Evolutionary conservation across 805 yeast genomes (phyloP).

Genomic region (Groenewaldozyma salmanticensis): DNA sequence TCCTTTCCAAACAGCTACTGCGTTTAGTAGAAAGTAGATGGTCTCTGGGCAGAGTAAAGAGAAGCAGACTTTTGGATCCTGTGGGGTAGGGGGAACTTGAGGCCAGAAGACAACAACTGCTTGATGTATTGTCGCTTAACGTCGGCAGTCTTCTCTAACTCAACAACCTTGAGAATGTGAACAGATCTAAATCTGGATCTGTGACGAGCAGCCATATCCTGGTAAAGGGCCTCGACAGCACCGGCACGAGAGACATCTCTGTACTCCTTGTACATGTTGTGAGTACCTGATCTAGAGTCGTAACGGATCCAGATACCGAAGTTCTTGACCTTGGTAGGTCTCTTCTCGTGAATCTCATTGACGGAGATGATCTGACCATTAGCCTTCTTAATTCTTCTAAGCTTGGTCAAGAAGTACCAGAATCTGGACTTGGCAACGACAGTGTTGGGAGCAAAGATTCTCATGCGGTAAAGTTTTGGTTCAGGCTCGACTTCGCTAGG

Average conservation of each 20-base stretch:
- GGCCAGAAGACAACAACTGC: slow-evolving; percentile 91
- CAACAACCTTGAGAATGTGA: slow-evolving; percentile 99
- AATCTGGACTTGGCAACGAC: slow-evolving; percentile 99
- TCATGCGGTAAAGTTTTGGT: slow-evolving; percentile 99
- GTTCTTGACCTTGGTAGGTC: slow-evolving; percentile 99
- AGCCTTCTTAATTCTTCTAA: slow-evolving; percentile 99
- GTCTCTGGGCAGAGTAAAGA: slow-evolving; percentile 86
- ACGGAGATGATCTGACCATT: slow-evolving; percentile 98
- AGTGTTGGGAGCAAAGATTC: slow-evolving; percentile 97
- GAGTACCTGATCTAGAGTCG: slow-evolving; percentile 99
- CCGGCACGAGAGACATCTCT: slow-evolving; percentile 98
- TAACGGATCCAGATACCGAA: slow-evolving; percentile 99
- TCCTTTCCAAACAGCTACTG: too few species aligned
- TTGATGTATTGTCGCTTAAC: slow-evolving; percentile 98
- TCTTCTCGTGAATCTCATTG: slow-evolving; percentile 84
- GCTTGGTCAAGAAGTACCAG: slow-evolving; percentile 99
- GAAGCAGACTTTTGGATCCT: slow-evolving; percentile 87
- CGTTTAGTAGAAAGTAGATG: slow-evolving; percentile 89
- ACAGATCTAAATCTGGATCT: slow-evolving; percentile 99
- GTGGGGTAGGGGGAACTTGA: slow-evolving; percentile 99
- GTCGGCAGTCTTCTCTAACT: slow-evolving; percentile 93
- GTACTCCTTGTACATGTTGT: slow-evolving; percentile 99
- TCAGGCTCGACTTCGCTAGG: slow-evolving; percentile 98
- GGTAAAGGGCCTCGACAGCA: slow-evolving; percentile 98
- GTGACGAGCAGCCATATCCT: slow-evolving; percentile 99